Conservation (phyloP, 495 filamentous ascomycete species). For the Evernia prunastri region DNA sequence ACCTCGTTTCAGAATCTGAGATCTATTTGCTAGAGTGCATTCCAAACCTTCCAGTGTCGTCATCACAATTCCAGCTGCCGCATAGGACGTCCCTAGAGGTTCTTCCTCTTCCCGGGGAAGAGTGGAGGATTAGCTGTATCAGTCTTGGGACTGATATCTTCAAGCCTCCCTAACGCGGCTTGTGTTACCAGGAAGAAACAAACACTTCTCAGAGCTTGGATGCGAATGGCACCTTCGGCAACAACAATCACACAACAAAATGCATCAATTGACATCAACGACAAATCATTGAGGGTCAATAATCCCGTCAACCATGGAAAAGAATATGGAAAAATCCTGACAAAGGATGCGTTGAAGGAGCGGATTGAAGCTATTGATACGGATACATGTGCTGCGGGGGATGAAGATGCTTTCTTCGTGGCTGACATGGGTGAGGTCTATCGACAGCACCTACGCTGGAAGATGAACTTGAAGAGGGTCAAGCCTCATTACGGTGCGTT, state of each 20-base stretch:
- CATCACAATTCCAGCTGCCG: conserved; percentile 80
- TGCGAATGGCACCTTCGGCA: conserved; percentile 71
- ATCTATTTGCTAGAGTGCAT: conserved; percentile 46
- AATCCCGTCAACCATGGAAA: conserved; percentile 40
- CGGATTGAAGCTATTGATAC: conserved; percentile 76
- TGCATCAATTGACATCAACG: conserved; percentile 35
- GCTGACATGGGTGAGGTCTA: conserved; percentile 98
- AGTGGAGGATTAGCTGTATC: conserved; percentile 84
- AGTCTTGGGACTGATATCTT: conserved; percentile 76
- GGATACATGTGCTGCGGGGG: conserved; percentile 77
- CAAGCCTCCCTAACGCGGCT: conserved; percentile 76
- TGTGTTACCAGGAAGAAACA: conserved; percentile 25
- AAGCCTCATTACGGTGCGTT: conserved; percentile 91
- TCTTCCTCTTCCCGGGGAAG: conserved; percentile 96
- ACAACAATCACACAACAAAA: conserved; percentile 47
- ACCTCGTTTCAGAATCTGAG: conserved; percentile 42
- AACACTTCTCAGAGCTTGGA: conserved; percentile 26
- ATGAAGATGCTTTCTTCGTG: conserved; percentile 96
- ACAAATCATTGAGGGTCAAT: conserved; percentile 32
- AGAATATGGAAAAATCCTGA: conserved; percentile 51
- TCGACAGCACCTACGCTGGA: conserved; percentile 97
- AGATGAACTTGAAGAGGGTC: conserved; percentile 83
- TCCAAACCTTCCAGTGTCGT: conserved; percentile 50
- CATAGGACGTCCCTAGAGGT: conserved; percentile 93
- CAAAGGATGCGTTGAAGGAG: conserved; percentile 72